Base-by-base conservation (phyloP, 2,329 filamentous ascomycete genomes). In the Rhinocladiella similis region DNA sequence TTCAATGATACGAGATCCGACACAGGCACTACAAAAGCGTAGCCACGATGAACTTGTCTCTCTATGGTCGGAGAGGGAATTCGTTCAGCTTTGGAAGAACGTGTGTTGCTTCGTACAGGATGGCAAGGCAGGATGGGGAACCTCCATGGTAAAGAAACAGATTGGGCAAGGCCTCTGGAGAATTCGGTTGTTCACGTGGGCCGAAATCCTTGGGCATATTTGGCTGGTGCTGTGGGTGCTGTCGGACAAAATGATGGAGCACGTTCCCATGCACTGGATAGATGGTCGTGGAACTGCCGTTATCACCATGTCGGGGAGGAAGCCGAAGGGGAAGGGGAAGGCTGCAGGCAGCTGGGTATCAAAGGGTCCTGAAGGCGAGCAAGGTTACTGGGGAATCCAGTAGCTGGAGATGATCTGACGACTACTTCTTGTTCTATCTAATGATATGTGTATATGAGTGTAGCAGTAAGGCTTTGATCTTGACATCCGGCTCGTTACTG, bases 171-270 rank as follows among this genome's bases (percentile, higher is more conserved):
- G 41, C 39, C 33, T 49, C 29, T 59, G 57, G 54, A 70, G 63
- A 1, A 69, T 95, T 1, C 81, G 84, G 33, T 70, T 93, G 1
- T 94, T 89, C 68, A 90, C 89, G 67, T 96, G 89, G 86, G 91
- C 89, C 0, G 82, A 87, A 60, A 75, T 90, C 0, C 83, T 84
- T 0, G 80, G 84, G 52, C 87, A 95, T 65, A 79, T 90, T 33
- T 96, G 91, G 69, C 72, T 94, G 3, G 70, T 92, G 38, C 71
- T 96, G 0, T 93, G 58, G 45, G 46, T 59, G 10, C 16, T 63
- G 18, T 64, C 62, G 45, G 47, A 60, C 41, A 59, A 57, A n/a
- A 20, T 57, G 47, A 63, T 49, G 4, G 56, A 27, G 13, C 29
- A 41, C 2, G 47, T 57, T 14, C 45, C 47, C 12, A 61, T 64